Conservation (phyloP, 257 asterid genomes). For the Plectranthus barbatus region DNA sequence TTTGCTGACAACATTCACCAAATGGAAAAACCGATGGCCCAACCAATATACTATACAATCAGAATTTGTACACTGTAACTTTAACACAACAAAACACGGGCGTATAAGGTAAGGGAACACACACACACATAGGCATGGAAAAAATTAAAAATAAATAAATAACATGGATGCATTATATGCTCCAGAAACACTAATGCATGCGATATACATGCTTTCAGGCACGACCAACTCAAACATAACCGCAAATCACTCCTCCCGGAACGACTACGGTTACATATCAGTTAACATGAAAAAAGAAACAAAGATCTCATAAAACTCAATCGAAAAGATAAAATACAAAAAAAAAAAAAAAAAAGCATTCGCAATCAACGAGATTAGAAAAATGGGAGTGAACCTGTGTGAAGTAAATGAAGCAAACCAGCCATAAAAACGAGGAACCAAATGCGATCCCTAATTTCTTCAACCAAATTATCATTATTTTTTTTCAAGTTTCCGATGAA, state of each 20-base stretch:
- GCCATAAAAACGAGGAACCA: slow-evolving; percentile 86
- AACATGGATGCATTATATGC: neutral
- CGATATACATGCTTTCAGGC: neutral
- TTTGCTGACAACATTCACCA: neutral
- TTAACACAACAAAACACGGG: neutral
- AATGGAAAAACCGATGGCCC: neutral
- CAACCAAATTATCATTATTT: slow-evolving; percentile 51
- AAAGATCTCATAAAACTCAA: neutral
- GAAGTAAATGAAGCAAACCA: slow-evolving; percentile 88
- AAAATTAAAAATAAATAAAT: no score
- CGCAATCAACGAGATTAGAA: neutral
- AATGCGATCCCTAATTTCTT: slow-evolving; percentile 68
- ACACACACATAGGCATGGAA: neutral
- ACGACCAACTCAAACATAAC: neutral
- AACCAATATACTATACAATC: neutral
- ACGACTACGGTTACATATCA: neutral
- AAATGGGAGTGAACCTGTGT: slow-evolving; percentile 56
- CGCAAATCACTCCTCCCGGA: neutral
- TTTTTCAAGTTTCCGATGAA: neutral
- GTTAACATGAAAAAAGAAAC: no score
- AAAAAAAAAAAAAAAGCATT: neutral
- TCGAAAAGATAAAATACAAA: neutral
- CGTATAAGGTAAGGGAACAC: neutral
- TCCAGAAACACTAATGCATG: neutral
- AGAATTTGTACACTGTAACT: neutral